Percentiles rank a stretch among this genome's conserved stretches.
Conservation (phyloP, 768 basidiomycete species). For the Lactarius hatsudake region DNA sequence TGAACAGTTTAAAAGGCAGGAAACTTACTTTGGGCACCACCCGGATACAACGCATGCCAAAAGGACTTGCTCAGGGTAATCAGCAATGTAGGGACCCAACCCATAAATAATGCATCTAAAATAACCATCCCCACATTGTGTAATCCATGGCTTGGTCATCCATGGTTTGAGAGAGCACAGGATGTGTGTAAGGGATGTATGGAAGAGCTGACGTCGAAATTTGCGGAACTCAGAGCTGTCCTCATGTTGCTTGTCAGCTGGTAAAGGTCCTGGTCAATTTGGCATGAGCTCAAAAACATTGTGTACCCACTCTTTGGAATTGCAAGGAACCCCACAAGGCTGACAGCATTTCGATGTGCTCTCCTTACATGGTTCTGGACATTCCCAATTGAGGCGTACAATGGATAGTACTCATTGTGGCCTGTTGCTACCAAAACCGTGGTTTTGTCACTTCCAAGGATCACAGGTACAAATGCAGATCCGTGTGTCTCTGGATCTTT, state of each 20-base stretch:
- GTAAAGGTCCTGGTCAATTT: too few species aligned
- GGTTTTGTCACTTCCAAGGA: too few species aligned
- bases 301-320: neutral
- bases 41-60: neutral
- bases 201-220: neutral
- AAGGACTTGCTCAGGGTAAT: neutral
- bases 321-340: neutral
- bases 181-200: neutral
- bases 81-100: neutral
- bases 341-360: neutral
- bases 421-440: neutral
- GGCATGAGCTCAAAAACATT: too few species aligned
- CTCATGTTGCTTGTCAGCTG: too few species aligned
- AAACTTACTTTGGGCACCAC: neutral
- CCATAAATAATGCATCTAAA: neutral
- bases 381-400: neutral
- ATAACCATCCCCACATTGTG: neutral
- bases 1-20: too few species aligned
- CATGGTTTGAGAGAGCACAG: too few species aligned
- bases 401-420: neutral
- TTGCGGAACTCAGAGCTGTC: neutral
- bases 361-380: neutral
- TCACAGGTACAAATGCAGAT: too few species aligned
- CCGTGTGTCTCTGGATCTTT: too few species aligned
- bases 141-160: neutral